Evolutionary conservation across 2,329 filamentous ascomycete species (phyloP).

Genomic region (Ceratocystis colombiana): DNA sequence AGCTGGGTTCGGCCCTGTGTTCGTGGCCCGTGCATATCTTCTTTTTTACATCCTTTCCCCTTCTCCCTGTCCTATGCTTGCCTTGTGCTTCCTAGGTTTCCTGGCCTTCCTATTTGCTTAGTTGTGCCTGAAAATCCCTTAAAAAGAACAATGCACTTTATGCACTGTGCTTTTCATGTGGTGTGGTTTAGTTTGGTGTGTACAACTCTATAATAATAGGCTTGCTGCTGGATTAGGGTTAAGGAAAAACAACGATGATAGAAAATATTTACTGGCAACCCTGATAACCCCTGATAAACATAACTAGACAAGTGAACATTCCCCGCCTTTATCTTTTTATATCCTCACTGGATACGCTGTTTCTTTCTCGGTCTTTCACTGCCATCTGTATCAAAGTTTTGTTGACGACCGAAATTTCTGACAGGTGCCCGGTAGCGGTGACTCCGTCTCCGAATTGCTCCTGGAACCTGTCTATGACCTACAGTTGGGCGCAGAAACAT

Average conservation of each 20-base stretch:
- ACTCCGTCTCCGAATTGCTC: neutral
- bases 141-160: neutral
- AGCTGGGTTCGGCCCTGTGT: neutral
- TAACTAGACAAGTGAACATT: neutral
- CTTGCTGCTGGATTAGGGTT: neutral
- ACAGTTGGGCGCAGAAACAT: neutral
- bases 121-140: constrained; percentile 6
- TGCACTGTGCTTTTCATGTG: neutral
- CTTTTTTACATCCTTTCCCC: neutral
- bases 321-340: neutral
- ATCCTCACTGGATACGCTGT: neutral
- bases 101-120: neutral
- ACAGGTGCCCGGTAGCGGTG: neutral
- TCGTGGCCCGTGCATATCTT: neutral
- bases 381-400: neutral
- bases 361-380: neutral
- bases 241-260: no score
- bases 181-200: neutral
- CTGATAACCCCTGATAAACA: no score
- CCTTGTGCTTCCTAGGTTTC: neutral
- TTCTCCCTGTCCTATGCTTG: neutral
- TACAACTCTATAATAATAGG: no score
- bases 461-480: constrained; percentile 2
- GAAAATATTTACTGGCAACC: no score
- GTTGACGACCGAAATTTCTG: neutral